Conservation (phyloP, 2,329 filamentous ascomycete genomes). For the Neonectria coccinea region DNA sequence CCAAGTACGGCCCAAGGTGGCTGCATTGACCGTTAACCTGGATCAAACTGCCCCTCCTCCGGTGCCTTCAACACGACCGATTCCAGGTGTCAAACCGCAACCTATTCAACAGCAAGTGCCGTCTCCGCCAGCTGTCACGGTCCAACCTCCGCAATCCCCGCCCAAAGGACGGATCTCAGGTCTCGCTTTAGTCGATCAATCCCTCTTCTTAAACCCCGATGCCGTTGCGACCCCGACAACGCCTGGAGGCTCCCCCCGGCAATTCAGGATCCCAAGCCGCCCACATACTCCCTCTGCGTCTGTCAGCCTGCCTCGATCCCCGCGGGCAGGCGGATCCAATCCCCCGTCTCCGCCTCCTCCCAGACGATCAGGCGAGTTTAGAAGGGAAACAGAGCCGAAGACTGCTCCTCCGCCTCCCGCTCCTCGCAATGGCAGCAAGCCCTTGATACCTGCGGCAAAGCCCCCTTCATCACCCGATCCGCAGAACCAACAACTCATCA, state of each 20-base stretch:
- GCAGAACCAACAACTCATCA: conserved; percentile 23
- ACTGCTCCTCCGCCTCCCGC: conserved; percentile 75
- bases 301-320: conserved; percentile 53
- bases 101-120: conserved; percentile 36
- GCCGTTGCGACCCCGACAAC: conserved; percentile 55
- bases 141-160: conserved; percentile 78
- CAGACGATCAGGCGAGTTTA: conserved; percentile 69
- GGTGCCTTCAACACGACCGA: conserved; percentile 45
- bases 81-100: conserved; percentile 41
- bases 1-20: conserved; percentile 44
- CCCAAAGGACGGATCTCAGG: conserved; percentile 60
- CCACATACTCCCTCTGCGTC: conserved; percentile 64
- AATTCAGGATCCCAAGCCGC: conserved; percentile 67
- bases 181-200: conserved; percentile 54
- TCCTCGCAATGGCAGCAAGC: conserved; percentile 79
- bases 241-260: conserved; percentile 57
- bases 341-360: conserved; percentile 74
- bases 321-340: conserved; percentile 59
- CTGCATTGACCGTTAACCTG: conserved; percentile 32
- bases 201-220: conserved; percentile 62
- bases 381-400: conserved; percentile 60
- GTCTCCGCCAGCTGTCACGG: conserved; percentile 72
- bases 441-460: conserved; percentile 50
- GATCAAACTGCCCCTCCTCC: conserved; percentile 43
- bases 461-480: conserved; percentile 29